Evolutionary conservation across 108 stramenopile species (phyloP).

Genomic region (Bacterosira constricta): DNA sequence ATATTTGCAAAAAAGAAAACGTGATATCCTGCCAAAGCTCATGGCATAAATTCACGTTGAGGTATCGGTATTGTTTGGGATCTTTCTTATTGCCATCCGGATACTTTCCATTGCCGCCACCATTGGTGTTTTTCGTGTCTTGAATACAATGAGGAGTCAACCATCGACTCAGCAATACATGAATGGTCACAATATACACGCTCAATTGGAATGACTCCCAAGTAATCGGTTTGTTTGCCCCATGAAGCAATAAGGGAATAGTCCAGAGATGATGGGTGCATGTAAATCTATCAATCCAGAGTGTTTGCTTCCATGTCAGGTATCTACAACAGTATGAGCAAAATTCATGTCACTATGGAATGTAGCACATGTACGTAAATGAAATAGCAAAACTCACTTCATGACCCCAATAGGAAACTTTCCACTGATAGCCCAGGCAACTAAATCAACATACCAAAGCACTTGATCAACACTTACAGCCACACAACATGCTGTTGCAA

Average conservation of each 20-base stretch:
- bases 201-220: conserved; percentile 57
- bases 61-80: conserved; percentile 46
- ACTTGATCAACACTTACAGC: conserved; percentile 82
- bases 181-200: conserved; percentile 50
- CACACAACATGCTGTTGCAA: conserved; percentile 65
- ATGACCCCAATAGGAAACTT: conserved; percentile 77
- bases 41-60: conserved; percentile 76
- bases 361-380: no score
- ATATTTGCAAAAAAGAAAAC: conserved; percentile 59
- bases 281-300: conserved; percentile 63
- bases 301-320: conserved; percentile 71
- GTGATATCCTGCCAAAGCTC: conserved; percentile 76
- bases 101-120: not conserved
- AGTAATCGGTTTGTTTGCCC: conserved; percentile 32
- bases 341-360: no score
- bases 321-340: no score
- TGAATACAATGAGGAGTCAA: conserved; percentile 63
- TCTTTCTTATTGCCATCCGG: conserved; percentile 12
- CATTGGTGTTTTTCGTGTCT: conserved; percentile 1
- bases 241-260: conserved; percentile 73
- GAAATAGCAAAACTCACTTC: no score
- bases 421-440: conserved; percentile 40
- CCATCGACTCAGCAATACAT: conserved; percentile 63
- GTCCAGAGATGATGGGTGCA: conserved; percentile 88
- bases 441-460: conserved; percentile 75